A percentile compares a stretch with the other conserved stretches of the same genome.
phyloP scores from a whole-genome alignment of 306 rosid genomes.

The Medicago truncatula region DNA sequence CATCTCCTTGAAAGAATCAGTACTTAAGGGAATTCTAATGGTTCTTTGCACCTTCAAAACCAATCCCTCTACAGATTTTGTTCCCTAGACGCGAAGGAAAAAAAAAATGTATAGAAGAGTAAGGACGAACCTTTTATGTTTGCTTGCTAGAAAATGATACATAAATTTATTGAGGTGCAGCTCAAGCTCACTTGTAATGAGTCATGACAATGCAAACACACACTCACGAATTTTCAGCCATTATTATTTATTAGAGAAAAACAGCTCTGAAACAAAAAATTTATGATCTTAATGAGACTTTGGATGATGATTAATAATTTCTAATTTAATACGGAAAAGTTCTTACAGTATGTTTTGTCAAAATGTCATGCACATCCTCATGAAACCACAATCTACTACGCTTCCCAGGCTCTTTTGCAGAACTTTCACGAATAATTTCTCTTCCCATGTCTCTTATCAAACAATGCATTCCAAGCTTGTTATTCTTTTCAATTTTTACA shows the following conservation, averaged over 20 bases:
- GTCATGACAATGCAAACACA: no score
- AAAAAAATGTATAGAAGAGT: not conserved
- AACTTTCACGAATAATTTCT: slow-evolving; percentile 39
- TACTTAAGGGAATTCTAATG: not conserved
- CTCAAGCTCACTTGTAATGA: no score
- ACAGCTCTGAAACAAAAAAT: not conserved
- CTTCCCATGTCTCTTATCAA: slow-evolving; percentile 52
- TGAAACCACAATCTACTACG: slow-evolving; percentile 41
- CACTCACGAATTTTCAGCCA: no score
- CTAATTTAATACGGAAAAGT: not conserved
- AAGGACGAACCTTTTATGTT: not conserved
- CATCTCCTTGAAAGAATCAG: slow-evolving; percentile 49
- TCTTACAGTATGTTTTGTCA: slow-evolving; percentile 30
- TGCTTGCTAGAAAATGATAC: not conserved
- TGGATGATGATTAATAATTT: not conserved
- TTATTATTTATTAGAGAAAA: not conserved
- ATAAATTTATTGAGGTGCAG: no score
- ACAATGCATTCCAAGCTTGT: slow-evolving; percentile 39
- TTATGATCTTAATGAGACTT: not conserved
- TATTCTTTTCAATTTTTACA: slow-evolving; percentile 25
- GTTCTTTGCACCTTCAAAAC: not conserved
- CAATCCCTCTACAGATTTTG: slow-evolving; percentile 32
- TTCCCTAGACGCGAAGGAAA: slow-evolving; percentile 4
- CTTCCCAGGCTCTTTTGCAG: slow-evolving; percentile 10
- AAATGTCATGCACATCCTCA: slow-evolving; percentile 12